Evolutionary conservation across 2,329 filamentous ascomycete species (phyloP), one percentile per base, ranked within the genome.

Genomic region (Beauveria asiatica): DNA sequence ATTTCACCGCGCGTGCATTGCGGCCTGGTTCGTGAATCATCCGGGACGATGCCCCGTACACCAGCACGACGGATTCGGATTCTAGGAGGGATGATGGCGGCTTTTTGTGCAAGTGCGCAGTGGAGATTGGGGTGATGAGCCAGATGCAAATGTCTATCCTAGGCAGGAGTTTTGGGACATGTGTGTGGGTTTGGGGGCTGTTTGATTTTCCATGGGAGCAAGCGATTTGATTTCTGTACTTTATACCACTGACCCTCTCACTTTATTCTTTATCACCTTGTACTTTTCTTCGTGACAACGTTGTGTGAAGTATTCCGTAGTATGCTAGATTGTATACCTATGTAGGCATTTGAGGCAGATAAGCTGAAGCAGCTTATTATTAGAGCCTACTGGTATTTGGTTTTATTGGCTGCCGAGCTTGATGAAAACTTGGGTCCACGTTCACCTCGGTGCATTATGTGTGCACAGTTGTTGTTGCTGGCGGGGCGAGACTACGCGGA

Each of bases 11-110:
- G 70, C 73, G 21, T 88, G 85, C 68, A 87, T 87, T 63, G 75
- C 76, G 42, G 78, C 79, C 8, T 88, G 85, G 85, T 87, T 85
- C 67, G 75, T 80, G 61, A 78, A 78, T 56, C 82, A 85, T 62
- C 84, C 83, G 1, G 84, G 84, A 2, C 75, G 83, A 61, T 88
- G 85, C 66, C 85, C 85, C 1, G 82, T 87, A 42, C 85, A 87
- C 69, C 83, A 86, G 67, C 84, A 87, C 69, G 82, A 84, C 65
- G 80, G 80, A 57, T 82, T 79, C 70, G 82, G 82, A 41, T 83
- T 78, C 62, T 76, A 66, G 65, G 42, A n/a, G 25, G 7, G 39
- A 39, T 17, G 21, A 16, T 5, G 49, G 57, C 16, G 46, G 33
- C 27, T 33, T 13, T 13, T 33, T 8, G 27, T 5, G 19, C 45